Evolutionary conservation across 495 filamentous ascomycete species (phyloP), one percentile per base, ranked within the genome.

Genomic region (Trypethelium eluteriae): DNA sequence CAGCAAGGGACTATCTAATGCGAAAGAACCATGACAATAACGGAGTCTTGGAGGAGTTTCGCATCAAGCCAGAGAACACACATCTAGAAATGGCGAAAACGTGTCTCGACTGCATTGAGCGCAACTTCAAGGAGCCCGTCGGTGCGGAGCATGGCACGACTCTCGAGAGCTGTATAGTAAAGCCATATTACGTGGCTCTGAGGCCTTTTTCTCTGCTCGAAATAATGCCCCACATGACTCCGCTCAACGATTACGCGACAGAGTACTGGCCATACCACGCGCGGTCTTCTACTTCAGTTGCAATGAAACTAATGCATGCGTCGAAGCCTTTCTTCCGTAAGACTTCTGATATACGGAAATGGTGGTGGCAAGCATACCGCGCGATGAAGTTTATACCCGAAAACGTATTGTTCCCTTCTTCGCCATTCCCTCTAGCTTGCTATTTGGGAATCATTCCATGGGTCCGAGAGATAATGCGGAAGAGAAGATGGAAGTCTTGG

Each of bases 1-100:
- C 76, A 41, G 76, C 72, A 7, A 77, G 73, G 66, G 76, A 78
- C 12, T 78, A 75, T 65, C 64, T 75, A 38, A 62, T 72, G 38
- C 64, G 72, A 10, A 39, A 69, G 16, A 25, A 34, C 1, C 59
- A 3, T 14, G 68, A 73, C 68, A 18, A 38, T 62, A 62, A 70
- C 57, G 41, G 56, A 38, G 56, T 47, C n/a, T 64, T 72, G 50
- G 65, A 72, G 46, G 6, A 36, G n/a, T 74, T 73, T 56, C 70
- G 69, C 38, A 62, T 76, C 32, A 67, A 70, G 2, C 64, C 35
- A 12, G 64, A 39, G 25, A 16, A 0, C 14, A 7, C 50, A 1
- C 46, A 66, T 18, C 14, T 66, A 16, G 10, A 39, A 5, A 62
- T 66, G 3, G 36, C 47, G 14, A 12, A 2, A 39, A 59, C 1